A percentile compares a stretch with the other conserved stretches of the same genome.
These are phyloP conservation scores for Dipteronia sinensis DNA, from an alignment of 345 rosid species.

Conservation along the genomic window DNA sequence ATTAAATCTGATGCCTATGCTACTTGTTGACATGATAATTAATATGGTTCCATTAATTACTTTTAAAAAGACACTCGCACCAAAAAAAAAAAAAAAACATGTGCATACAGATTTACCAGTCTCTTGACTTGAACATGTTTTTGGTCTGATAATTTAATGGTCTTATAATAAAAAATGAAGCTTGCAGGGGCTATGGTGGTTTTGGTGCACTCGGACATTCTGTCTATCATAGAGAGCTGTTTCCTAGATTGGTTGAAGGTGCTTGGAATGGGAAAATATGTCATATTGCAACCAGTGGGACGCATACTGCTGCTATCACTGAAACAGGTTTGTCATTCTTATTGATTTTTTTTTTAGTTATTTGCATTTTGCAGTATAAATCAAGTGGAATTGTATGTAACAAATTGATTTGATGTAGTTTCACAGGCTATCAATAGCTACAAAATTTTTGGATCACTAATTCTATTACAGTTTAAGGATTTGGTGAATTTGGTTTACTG, in stretches of 20 bases:
- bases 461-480: neutral
- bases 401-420: neutral
- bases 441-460: neutral
- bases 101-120: neutral
- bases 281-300: slow-evolving; percentile 80
- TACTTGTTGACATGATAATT: neutral
- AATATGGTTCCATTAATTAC: neutral
- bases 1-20: neutral
- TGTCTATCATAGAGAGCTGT: slow-evolving; percentile 79
- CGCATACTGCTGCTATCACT: slow-evolving; percentile 81
- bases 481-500: neutral
- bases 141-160: slow-evolving; percentile 22
- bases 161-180: slow-evolving; percentile 48
- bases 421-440: neutral
- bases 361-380: neutral
- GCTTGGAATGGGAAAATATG: slow-evolving; percentile 52
- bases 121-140: neutral
- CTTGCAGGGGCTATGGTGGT: slow-evolving; percentile 92
- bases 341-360: neutral
- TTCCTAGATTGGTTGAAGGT: slow-evolving; percentile 84
- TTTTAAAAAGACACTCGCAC: neutral
- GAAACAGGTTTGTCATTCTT: slow-evolving; percentile 58
- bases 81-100: neutral
- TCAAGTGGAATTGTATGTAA: neutral
- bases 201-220: slow-evolving; percentile 95